Evolutionary conservation across 75 land plant species (phyloP).

Genomic region (Chamaecyparis obtusa): DNA sequence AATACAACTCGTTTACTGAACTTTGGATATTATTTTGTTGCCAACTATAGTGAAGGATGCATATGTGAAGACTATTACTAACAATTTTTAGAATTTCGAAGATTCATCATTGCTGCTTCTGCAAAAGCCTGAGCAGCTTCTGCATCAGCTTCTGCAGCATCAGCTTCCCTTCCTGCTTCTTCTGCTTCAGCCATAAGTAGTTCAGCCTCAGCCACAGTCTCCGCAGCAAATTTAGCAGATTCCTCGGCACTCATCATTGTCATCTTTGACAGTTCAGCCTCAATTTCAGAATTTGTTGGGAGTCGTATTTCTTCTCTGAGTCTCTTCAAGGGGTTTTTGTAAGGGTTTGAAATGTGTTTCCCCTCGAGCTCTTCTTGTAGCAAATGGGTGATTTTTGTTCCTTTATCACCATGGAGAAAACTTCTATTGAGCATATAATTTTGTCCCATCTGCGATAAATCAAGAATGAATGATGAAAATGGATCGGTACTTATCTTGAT

Average conservation of each 20-base stretch:
- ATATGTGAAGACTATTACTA: not conserved
- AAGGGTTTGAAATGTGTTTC: not conserved
- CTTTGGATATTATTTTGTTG: not conserved
- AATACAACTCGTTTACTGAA: not conserved
- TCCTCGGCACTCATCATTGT: constrained; percentile 74
- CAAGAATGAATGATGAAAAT: not conserved
- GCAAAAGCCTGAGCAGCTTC: constrained; percentile 86
- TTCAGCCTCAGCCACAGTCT: constrained; percentile 96
- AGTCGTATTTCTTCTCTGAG: constrained; percentile 26
- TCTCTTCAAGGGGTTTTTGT: not conserved
- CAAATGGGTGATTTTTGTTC: constrained; percentile 3
- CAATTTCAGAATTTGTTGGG: constrained; percentile 37
- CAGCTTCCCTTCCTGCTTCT: constrained; percentile 80
- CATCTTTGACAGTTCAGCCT: constrained; percentile 60
- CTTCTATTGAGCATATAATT: constrained; percentile 9
- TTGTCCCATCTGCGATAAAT: constrained; percentile 3
- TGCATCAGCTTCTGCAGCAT: constrained; percentile 91
- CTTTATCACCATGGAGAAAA: not conserved
- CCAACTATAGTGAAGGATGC: not conserved
- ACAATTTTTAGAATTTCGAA: constrained; percentile 23
- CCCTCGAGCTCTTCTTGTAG: not conserved
- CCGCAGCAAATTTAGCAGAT: constrained; percentile 80
- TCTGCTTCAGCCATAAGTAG: constrained; percentile 83
- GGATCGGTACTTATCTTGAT: not conserved
- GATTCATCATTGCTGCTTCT: constrained; percentile 55